Evolutionary conservation across 345 rosid genomes (phyloP).

Genomic region (Durio zibethinus): DNA sequence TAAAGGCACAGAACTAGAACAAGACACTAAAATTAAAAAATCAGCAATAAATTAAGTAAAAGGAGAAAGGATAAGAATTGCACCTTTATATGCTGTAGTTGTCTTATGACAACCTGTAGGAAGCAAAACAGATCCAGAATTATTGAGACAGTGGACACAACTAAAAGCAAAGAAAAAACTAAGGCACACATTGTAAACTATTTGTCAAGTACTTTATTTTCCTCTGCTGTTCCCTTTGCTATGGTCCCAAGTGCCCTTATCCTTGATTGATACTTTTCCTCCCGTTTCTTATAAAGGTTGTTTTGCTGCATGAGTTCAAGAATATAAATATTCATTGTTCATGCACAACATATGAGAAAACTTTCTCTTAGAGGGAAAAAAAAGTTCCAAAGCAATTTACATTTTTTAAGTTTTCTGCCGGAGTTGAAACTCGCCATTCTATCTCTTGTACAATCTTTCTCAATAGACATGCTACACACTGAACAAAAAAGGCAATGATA

Average conservation of each 20-base stretch:
- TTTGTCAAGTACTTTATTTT: slow-evolving; percentile 56
- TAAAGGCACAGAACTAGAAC: neutral
- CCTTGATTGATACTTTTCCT: slow-evolving; percentile 73
- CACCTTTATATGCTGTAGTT: slow-evolving; percentile 50
- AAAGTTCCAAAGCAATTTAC: slow-evolving; percentile 37
- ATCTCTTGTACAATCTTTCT: slow-evolving; percentile 60
- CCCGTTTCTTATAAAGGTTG: slow-evolving; percentile 53
- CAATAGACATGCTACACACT: slow-evolving; percentile 57
- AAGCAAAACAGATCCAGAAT: slow-evolving; percentile 11
- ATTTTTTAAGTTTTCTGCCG: slow-evolving; percentile 64
- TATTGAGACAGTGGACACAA: neutral
- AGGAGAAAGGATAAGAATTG: neutral
- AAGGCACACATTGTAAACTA: slow-evolving; percentile 17
- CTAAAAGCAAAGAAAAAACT: slow-evolving; percentile 9
- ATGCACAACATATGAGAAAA: slow-evolving; percentile 15
- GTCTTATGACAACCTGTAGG: slow-evolving; percentile 41
- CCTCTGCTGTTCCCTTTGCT: slow-evolving; percentile 64
- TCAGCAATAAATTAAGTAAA: neutral
- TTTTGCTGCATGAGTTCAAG: slow-evolving; percentile 61
- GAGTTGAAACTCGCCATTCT: slow-evolving; percentile 68
- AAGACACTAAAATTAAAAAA: neutral
- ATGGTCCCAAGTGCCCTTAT: slow-evolving; percentile 74
- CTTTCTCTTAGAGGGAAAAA: slow-evolving; percentile 9
- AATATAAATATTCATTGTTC: slow-evolving; percentile 23
- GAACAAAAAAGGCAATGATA: slow-evolving; percentile 6